Evolutionary conservation across 495 filamentous ascomycete genomes (phyloP), one percentile per base, ranked within the genome.

Genomic region (Friedmanniomyces simplex): DNA sequence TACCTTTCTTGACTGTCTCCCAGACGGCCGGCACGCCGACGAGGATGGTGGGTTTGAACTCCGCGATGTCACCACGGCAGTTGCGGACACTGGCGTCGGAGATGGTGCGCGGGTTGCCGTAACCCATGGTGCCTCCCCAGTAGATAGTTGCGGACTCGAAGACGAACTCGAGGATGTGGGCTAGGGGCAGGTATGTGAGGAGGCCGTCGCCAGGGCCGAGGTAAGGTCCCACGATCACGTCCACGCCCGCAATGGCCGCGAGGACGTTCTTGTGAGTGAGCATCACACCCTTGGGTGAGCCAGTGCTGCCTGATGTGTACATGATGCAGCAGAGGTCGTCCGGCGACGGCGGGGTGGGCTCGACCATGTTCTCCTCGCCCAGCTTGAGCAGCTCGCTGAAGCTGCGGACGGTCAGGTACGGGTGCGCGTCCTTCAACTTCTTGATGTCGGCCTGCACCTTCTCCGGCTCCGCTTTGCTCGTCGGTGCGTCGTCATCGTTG

Each of bases 221-320:
- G 65, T 89, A 95, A 13, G 79, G 77, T 18, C 90, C 87, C 49
- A 96, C 83, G 62, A 96, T 86, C 20, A 82, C 82, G 63, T 86
- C 85, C 43, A 96, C 87, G 70, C 93, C 93, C 46, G 93, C 83
- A 66, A 94, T 83, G 50, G 91, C 85, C 62, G 88, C 91, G 64
- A 98, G 77, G 20, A 98, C 88, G 65, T 90, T 87, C 54, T 75
- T 86, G 70, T 98, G 93, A 64, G 84, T 93, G 62, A 98, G 72
- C 30, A 89, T 83, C 26, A 98, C 93, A 72, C 93, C 93, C 78
- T 97, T 98, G 36, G 93, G 93, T 0, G 90, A 81, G 50, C 93
- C 93, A 4, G 93, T 98, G n/a, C 91, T 95, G 43, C 93, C 93
- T 30, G 93, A 97, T 1, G 93, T 98, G 76, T 97, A 98, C 93